These are phyloP conservation scores for Septoria linicola DNA, from an alignment of 2,329 filamentous ascomycete species.

Conservation along the genomic window DNA sequence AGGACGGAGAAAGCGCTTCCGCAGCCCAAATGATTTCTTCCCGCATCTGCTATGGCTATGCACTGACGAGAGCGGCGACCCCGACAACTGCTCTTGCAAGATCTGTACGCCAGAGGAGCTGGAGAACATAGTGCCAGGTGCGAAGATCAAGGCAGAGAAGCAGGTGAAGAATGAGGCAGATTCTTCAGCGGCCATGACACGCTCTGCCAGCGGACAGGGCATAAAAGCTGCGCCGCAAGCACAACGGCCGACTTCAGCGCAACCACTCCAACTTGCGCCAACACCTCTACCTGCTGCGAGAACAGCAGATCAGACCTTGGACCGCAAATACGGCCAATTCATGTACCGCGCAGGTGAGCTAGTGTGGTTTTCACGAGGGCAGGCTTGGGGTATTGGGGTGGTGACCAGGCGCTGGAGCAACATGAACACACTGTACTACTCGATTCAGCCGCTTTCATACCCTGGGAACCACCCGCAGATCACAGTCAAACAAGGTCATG, in stretches of 20 bases:
- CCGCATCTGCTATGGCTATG: constrained; percentile 59
- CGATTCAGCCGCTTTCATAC: constrained; percentile 45
- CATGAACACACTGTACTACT: constrained; percentile 31
- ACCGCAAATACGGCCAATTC: constrained; percentile 50
- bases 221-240: constrained; percentile 20
- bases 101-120: constrained; percentile 56
- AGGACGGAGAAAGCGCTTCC: constrained; percentile 57
- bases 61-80: constrained; percentile 54
- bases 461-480: constrained; percentile 27
- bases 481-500: constrained; percentile 47
- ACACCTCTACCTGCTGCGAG: constrained; percentile 44
- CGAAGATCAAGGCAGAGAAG: constrained; percentile 23
- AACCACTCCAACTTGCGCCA: constrained; percentile 33
- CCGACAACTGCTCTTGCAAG: constrained; percentile 58
- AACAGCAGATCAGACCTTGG: constrained; percentile 51
- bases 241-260: constrained; percentile 23
- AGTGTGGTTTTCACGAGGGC: constrained; percentile 55
- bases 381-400: constrained; percentile 56
- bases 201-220: constrained; percentile 20
- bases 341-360: constrained; percentile 56
- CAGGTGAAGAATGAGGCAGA: constrained; percentile 23
- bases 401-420: constrained; percentile 48
- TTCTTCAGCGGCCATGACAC: constrained; percentile 7
- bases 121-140: constrained; percentile 41
- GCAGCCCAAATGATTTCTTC: constrained; percentile 61